These are phyloP conservation scores for Zymoseptoria crescenta DNA, from an alignment of 2,329 filamentous ascomycete genomes.

Conservation along the genomic window DNA sequence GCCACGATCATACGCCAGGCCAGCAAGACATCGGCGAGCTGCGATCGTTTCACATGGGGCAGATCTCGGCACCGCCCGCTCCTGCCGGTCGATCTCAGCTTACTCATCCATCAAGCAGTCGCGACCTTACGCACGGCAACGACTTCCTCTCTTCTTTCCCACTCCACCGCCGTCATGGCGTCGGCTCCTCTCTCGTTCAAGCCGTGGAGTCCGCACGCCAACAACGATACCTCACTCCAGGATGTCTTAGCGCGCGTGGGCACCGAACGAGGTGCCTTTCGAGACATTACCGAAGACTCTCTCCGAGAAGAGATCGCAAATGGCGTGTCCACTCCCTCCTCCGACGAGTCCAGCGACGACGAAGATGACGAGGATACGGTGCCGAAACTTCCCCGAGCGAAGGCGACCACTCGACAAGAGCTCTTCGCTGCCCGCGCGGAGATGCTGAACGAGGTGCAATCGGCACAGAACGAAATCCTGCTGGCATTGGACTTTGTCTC, in stretches of 20 bases:
- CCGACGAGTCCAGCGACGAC: conserved; percentile 37
- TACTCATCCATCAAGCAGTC: background rate
- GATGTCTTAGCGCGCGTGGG: conserved; percentile 75
- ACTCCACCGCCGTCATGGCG: background rate
- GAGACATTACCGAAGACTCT: conserved; percentile 65
- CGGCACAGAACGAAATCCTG: conserved; percentile 51
- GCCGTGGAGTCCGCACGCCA: conserved; percentile 51
- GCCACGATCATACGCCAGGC: too few relatives aligned
- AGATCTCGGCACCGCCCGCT: background rate
- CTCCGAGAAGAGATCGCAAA: conserved; percentile 60
- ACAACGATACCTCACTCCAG: conserved; percentile 55
- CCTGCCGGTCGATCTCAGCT: background rate
- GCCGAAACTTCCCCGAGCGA: conserved; percentile 6
- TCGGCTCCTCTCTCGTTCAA: conserved; percentile 43
- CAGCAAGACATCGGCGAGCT: background rate
- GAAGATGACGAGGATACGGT: conserved; percentile 36
- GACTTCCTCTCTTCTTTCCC: conserved; percentile 32
- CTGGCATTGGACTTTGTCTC: conserved; percentile 76
- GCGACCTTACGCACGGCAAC: conserved; percentile 1
- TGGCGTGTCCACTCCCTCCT: conserved; percentile 33
- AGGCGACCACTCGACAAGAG: conserved; percentile 29
- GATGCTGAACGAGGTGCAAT: conserved; percentile 33
- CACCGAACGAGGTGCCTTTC: conserved; percentile 70
- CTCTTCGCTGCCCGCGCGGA: conserved; percentile 34
- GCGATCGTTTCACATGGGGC: background rate